phyloP scores from a whole-genome alignment of 2,329 filamentous ascomycete species.

The Stagonosporopsis rhizophila region DNA sequence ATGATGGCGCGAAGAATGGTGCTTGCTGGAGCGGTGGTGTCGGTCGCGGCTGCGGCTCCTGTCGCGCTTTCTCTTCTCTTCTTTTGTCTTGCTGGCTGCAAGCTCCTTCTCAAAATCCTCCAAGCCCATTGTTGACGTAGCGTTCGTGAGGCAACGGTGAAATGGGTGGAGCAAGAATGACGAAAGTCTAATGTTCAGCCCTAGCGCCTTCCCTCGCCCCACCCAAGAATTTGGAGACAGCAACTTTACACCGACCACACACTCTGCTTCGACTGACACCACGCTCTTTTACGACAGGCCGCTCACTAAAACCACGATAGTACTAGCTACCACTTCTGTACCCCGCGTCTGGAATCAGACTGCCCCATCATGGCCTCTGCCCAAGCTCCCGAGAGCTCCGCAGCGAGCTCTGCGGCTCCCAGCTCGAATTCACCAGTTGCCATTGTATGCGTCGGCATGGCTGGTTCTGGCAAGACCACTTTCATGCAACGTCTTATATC shows the following conservation, averaged over 20 bases:
- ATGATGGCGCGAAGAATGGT: conserved; percentile 53
- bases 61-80: conserved; percentile 56
- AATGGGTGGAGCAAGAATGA: conserved; percentile 61
- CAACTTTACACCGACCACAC: conserved; percentile 7
- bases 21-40: conserved; percentile 48
- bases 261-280: conserved; percentile 6
- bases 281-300: conserved; percentile 12
- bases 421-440: conserved; percentile 64
- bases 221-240: conserved; percentile 43
- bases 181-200: conserved; percentile 10
- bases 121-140: conserved; percentile 60
- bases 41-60: conserved; percentile 53
- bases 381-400: conserved; percentile 26
- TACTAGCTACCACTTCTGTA: not conserved
- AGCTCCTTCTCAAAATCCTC: conserved; percentile 82
- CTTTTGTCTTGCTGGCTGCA: conserved; percentile 68
- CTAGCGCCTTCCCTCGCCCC: conserved; percentile 37
- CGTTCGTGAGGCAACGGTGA: not conserved
- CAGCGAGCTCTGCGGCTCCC: conserved; percentile 3
- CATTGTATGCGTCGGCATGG: conserved; percentile 97
- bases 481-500: conserved; percentile 99
- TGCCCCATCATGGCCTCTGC: conserved; percentile 51
- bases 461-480: conserved; percentile 98
- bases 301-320: not conserved
- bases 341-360: not conserved